Evolutionary conservation across 2,329 filamentous ascomycete species (phyloP).

Genomic region (Fusarium anguioides): DNA sequence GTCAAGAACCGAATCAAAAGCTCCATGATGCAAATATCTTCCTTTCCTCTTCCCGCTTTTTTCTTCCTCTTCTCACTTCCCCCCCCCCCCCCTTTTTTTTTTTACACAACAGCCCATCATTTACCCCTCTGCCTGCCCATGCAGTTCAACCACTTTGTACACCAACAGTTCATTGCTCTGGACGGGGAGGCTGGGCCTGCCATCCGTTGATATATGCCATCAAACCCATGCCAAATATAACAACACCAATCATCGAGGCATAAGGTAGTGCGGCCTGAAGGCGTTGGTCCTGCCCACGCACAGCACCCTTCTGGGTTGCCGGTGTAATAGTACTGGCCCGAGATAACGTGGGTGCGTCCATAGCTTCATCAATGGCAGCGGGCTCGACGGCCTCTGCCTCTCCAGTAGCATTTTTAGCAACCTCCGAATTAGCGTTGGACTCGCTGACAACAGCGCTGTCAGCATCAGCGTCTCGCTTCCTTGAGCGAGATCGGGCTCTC

Average conservation of each 20-base stretch:
- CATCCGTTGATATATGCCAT: conserved; percentile 91
- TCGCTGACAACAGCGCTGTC: conserved; percentile 35
- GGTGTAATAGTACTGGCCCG: conserved; percentile 63
- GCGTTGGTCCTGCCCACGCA: conserved; percentile 57
- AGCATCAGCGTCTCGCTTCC: conserved; percentile 44
- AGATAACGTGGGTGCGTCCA: conserved; percentile 58
- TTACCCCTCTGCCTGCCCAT: conserved; percentile 25
- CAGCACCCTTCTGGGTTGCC: conserved; percentile 53
- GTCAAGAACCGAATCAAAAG: no score
- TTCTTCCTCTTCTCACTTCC: no score
- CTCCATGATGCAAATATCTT: no score
- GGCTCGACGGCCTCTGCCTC: conserved; percentile 30
- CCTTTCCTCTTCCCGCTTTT: no score
- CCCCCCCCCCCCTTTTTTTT: no score
- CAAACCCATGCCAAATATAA: conserved; percentile 81
- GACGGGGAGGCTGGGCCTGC: conserved; percentile 61
- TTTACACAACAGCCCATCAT: conserved; percentile 26
- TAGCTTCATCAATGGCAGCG: conserved; percentile 48
- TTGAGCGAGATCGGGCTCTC: conserved; percentile 54
- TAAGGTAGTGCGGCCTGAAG: conserved; percentile 73
- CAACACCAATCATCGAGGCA: conserved; percentile 84
- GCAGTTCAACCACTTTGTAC: conserved; percentile 28
- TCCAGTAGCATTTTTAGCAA: conserved; percentile 30
- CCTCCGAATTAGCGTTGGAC: conserved; percentile 30
- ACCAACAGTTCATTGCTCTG: conserved; percentile 48